Percentiles rank a stretch among this genome's conserved stretches.
Evolutionary conservation across 495 filamentous ascomycete genomes (phyloP).

Genomic region (Penicillium atrosanguineum): DNA sequence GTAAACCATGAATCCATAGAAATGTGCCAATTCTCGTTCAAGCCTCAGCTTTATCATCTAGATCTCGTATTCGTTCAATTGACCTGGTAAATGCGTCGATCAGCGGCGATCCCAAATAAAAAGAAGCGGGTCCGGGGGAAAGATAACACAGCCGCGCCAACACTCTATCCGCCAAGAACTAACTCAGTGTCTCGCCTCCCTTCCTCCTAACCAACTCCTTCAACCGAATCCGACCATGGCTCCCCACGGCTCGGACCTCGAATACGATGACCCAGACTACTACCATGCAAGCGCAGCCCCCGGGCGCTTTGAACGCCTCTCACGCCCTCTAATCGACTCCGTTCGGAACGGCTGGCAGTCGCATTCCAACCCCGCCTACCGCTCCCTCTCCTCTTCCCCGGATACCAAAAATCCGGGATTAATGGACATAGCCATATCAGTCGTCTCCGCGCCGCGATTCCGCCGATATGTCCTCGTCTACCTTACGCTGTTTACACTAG

Average conservation of each 20-base stretch:
- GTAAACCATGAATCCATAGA: constrained; percentile 4
- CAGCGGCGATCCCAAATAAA: constrained; percentile 2
- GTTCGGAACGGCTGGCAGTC: constrained; percentile 48
- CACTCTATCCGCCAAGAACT: background rate
- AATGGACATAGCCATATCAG: constrained; percentile 29
- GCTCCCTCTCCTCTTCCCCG: constrained; percentile 18
- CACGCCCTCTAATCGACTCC: constrained; percentile 43
- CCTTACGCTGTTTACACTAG: constrained; percentile 33
- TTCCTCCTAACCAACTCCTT: background rate
- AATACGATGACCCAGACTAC: constrained; percentile 23
- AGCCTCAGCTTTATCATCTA: background rate
- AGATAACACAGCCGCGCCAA: background rate
- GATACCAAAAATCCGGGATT: constrained; percentile 24
- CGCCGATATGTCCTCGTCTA: constrained; percentile 48
- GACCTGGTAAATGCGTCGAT: background rate
- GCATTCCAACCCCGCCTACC: constrained; percentile 18
- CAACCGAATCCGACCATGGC: constrained; percentile 4
- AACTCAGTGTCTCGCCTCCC: background rate
- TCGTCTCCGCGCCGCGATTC: constrained; percentile 45
- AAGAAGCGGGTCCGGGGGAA: constrained; percentile 3
- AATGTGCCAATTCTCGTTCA: background rate
- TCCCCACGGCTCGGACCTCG: constrained; percentile 11
- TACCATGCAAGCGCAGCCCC: constrained; percentile 10
- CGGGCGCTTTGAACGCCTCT: constrained; percentile 14
- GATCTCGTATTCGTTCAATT: background rate